Conservation (phyloP, 1,284 basidiomycete genomes). For the Erythrobasidium hasegawianum region DNA sequence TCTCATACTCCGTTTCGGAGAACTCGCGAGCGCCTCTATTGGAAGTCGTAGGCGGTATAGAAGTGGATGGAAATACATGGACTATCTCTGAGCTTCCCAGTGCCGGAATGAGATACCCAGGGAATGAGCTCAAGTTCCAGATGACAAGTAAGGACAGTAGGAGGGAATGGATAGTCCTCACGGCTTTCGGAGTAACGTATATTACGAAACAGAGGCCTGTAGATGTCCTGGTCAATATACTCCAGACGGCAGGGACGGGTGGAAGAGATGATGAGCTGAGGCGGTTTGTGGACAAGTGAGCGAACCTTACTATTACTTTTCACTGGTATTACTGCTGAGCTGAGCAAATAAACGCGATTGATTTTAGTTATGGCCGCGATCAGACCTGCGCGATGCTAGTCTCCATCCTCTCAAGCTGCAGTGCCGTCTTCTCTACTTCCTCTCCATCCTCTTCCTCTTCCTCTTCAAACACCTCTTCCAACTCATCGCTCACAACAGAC, state of each 20-base stretch:
- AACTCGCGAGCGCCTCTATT: slow-evolving; percentile 27
- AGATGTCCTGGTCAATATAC: slow-evolving; percentile 63
- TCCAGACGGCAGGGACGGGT: slow-evolving; percentile 46
- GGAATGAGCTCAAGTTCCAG: slow-evolving; percentile 62
- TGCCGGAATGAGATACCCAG: slow-evolving; percentile 52
- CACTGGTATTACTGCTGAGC: neutral
- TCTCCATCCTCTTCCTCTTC: neutral
- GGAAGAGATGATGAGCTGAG: slow-evolving; percentile 42
- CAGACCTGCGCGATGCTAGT: slow-evolving; percentile 90
- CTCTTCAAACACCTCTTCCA: slow-evolving; percentile 3
- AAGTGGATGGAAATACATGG: slow-evolving; percentile 77
- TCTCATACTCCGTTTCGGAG: slow-evolving; percentile 55
- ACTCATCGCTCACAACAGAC: slow-evolving; percentile 52
- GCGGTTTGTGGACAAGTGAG: slow-evolving; percentile 45
- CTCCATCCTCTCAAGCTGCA: slow-evolving; percentile 56
- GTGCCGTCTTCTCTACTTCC: slow-evolving; percentile 21
- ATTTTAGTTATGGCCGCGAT: slow-evolving; percentile 70
- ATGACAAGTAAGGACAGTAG: slow-evolving; percentile 56
- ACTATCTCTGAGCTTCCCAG: slow-evolving; percentile 59
- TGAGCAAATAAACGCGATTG: slow-evolving; percentile 10
- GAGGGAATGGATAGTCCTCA: slow-evolving; percentile 77
- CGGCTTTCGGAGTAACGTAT: slow-evolving; percentile 76
- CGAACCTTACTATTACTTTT: neutral
- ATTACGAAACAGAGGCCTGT: slow-evolving; percentile 76
- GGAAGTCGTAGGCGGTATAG: slow-evolving; percentile 69